Conservation (phyloP, 441 rosid species). For the Adansonia rubrostipa region DNA sequence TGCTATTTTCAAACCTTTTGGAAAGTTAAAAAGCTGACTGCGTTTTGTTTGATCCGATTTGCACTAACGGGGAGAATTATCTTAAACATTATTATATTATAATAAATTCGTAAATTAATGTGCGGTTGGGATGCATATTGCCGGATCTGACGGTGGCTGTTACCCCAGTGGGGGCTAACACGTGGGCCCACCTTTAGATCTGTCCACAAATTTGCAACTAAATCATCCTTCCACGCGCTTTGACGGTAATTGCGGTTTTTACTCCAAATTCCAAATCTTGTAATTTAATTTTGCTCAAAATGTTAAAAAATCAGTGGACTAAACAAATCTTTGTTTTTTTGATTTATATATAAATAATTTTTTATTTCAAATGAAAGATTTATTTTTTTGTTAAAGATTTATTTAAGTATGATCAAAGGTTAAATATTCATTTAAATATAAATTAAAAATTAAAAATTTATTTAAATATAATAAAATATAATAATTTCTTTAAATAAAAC, state of each 20-base stretch:
- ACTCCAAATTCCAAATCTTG: too few relatives aligned
- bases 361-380: too few relatives aligned
- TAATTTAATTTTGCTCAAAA: too few relatives aligned
- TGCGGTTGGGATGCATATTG: constrained; percentile 51
- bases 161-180: constrained; percentile 37
- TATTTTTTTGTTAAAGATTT: too few relatives aligned
- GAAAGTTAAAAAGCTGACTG: constrained; percentile 25
- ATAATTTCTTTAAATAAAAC: too few relatives aligned
- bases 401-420: too few relatives aligned
- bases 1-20: background rate
- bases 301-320: too few relatives aligned
- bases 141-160: constrained; percentile 57
- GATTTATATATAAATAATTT: too few relatives aligned
- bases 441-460: too few relatives aligned
- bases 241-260: background rate
- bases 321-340: too few relatives aligned
- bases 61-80: constrained; percentile 13
- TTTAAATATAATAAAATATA: too few relatives aligned
- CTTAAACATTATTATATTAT: background rate
- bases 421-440: too few relatives aligned
- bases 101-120: constrained; percentile 29
- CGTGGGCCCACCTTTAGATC: constrained; percentile 38
- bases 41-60: constrained; percentile 34
- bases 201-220: constrained; percentile 32
- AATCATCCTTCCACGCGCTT: constrained; percentile 30